Base-by-base conservation (phyloP, 441 rosid species). In the Gossypium armourianum region DNA sequence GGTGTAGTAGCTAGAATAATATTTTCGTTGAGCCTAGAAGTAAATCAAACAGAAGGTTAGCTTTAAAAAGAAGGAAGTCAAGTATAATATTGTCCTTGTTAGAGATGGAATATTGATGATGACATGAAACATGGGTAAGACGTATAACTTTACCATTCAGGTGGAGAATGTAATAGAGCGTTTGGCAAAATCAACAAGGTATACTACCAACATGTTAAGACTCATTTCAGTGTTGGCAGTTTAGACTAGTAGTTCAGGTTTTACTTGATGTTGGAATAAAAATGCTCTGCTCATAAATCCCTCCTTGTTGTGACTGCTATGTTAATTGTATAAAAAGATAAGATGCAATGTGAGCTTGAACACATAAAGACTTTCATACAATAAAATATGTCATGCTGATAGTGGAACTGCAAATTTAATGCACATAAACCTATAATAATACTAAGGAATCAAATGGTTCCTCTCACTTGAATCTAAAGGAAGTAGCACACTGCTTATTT, bases 1-100 rank as follows among this genome's bases (percentile, higher is more conserved):
- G 62, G 61, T 61, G 96, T 86, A 16, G 88, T 84, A 58, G 89
- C 90, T 4, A 92, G 76, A 70, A 92, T 76, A 64, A 90, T 82
- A 71, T 88, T 90, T 69, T 86, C 82, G 72, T 90, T 92, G 61
- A 74, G 80, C 88, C 97, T 91, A 72, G 49, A 61, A 73, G 76
- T 43, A 21, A 74, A 72, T 50, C 45, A 70, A 78, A 32, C 16
- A 23, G 19, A 32, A 20, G 19, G 65, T 52, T 15, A 79, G 26
- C 68, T 57, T 66, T 10, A 0, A 47, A 36, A 65, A 62, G 6
- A 32, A 45, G 13, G 20, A 65, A 4, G 6, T 19, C n/a, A 63
- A 4, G 26, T 65, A 2, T 23, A n/a, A 3, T 4, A n/a, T 13
- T 7, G 3, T 24, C 32, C 19, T 45, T 21, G 19, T 47, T 6